Evolutionary conservation across 352 stramenopile genomes (phyloP), one percentile per base, ranked within the genome.

Genomic region (Lagenidium giganteum): DNA sequence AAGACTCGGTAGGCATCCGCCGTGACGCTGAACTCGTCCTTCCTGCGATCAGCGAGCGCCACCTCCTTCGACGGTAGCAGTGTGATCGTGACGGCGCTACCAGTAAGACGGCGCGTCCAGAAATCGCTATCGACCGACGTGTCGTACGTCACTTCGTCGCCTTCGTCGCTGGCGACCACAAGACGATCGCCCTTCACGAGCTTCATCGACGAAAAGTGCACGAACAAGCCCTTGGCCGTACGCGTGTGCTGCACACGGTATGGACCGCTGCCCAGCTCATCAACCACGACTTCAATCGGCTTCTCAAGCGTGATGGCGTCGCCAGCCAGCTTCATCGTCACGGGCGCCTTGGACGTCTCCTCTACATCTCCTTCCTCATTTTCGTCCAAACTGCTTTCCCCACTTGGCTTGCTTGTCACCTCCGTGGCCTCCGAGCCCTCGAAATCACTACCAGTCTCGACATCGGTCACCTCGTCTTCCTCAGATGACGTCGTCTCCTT

Each of bases 381-480:
- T n/a, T n/a, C n/a, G n/a, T n/a, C n/a, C n/a, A n/a, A n/a, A n/a
- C n/a, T n/a, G 32, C 32, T 16, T 5, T 36, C 31, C 5, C 14
- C 31, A 14, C 6, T 16, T 13, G 6, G 31, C 31, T 38, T 22
- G 13, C 13, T 23, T 38, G 5, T 21, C 14, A 7, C 32, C 25
- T 38, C 32, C 31, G 6, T 14, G 16, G 31, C 6, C 31, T 38
- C 32, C 4, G 16, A 8, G n/a, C n/a, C n/a, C n/a, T n/a, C n/a
- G n/a, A 23, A 22, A 38, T 38, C 32, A 3, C 22, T 35, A 32
- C 6, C 39, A 51, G 33, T 60, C 49, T 1, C n/a, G n/a, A 50
- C 33, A 31, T 60, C 60, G 13, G 50, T 42, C 35, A 51, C 50
- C 6, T 51, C 46, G 28, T 61, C 24, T 25, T 61, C 34, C 37